Conservation (phyloP, 1,284 basidiomycete species). For the Tilletia walkeri region DNA sequence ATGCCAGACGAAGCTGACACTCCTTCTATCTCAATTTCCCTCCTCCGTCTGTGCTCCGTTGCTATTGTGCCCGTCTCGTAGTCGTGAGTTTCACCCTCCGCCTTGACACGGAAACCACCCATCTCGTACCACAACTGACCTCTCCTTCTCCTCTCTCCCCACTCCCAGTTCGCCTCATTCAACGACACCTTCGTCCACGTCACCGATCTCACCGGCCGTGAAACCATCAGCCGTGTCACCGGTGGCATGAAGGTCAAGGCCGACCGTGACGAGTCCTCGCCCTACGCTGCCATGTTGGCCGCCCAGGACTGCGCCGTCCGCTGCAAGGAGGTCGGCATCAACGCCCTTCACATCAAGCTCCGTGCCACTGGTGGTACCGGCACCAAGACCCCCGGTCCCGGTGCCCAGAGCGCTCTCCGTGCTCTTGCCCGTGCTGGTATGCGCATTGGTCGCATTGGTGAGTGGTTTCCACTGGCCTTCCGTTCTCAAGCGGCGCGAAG, state of each 20-base stretch:
- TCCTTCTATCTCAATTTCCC: background rate
- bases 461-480: background rate
- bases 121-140: background rate
- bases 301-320: conserved; percentile 94
- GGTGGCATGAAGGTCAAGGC: conserved; percentile 99
- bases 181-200: conserved; percentile 99
- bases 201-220: conserved; percentile 97
- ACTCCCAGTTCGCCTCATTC: conserved; percentile 62
- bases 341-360: conserved; percentile 94
- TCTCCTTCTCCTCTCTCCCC: background rate
- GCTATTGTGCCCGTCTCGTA: background rate
- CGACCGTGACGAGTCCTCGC: conserved; percentile 98
- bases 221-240: conserved; percentile 97
- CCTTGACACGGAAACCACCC: background rate
- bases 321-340: conserved; percentile 98
- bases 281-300: conserved; percentile 98
- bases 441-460: conserved; percentile 91
- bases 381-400: conserved; percentile 97
- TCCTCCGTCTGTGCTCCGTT: background rate
- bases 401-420: conserved; percentile 96
- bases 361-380: conserved; percentile 97
- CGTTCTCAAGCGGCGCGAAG: no score
- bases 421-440: conserved; percentile 98
- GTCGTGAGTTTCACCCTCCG: conserved; percentile 13
- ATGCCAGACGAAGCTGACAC: no score